Base-by-base conservation (phyloP, 1,284 basidiomycete species). In the Mycosarcoma maydis region DNA sequence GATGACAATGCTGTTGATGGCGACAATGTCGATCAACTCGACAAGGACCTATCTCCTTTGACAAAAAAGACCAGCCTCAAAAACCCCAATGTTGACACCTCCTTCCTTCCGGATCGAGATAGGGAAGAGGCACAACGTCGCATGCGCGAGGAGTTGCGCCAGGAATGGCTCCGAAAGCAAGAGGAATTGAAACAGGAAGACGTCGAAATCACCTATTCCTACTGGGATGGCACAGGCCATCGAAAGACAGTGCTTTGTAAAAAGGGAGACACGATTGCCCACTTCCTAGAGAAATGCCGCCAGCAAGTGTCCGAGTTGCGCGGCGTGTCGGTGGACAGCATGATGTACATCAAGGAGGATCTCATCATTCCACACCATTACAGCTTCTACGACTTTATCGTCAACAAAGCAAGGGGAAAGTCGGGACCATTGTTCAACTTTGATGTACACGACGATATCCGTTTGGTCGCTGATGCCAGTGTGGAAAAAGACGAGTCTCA, bases 401-500 rank as follows among this genome's bases (percentile, higher is more conserved):
- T 98, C 72, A 96, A 97, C 86, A 97, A 97, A 84, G 93, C 95
- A 4, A 89, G 96, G 24, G 96, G 96, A 19, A 98, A 98, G 83
- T 97, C 94, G 0, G 96, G 95, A 0, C 95, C 95, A 1, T 83
- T 99, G 49, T 99, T 99, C 85, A 96, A 92, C 83, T 99, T 99
- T 82, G 96, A 99, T 82, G 96, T 98, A 7, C 95, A 98, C 83
- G 95, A 98, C 80, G 95, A 99, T 80, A 91, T 98, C 10, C 91
- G 96, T 5, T 83, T 99, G 66, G 85, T 98, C n/a, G 89, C 92
- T 16, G 96, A 98, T 80, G 95, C 95, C 1, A 92, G 92, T 0
- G 88, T 90, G 61, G 95, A 98, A 83, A 98, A 98, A 84, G 94
- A 99, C 79, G 96, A 98, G 84, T 94, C 92, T 8, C 96, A 98